Evolutionary conservation across 148 eudicot species (phyloP), one percentile per base, ranked within the genome.

Genomic region (Rhododendron ovatum): DNA sequence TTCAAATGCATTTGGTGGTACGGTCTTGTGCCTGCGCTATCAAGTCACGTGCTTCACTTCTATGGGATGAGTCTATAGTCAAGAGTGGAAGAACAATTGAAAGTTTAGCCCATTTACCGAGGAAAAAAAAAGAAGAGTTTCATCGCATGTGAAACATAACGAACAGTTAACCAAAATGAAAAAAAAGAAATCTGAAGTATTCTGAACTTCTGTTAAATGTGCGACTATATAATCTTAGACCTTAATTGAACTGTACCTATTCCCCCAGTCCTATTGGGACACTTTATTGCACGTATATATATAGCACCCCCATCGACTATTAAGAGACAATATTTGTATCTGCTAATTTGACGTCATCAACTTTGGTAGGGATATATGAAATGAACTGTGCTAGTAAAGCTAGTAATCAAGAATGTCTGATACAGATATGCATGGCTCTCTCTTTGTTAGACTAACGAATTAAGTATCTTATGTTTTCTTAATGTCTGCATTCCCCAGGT

Each of bases 401-500:
- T 17, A 63, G 39, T 41, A 43, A 65, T 80, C 24, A 51, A 78
- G 35, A 78, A 47, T 26, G 30, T 45, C 33, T 43, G 53, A 45
- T 78, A 78, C 30, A 24, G 50, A 48, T 59, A 24, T 82, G 75
- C 43, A 80, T 39, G 53, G 45, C 61, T 53, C 51, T 48, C 67
- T 50, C 67, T 71, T 69, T 84, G 43, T 4, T 74, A 33, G 45
- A 84, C 50, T 67, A 11, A 20, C 4, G 12, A 48, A 47, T 24
- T 47, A 1, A 33, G 26, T 50, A 84, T 35, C 53, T 75, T 84
- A 37, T 47, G 81, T 71, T 80, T 84, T 80, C 45, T 20, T 50
- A 80, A 43, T 75, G 43, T 80, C 80, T 71, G 79, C 30, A 39
- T 81, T 61, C 45, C 75, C 9, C 94, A 97, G 99, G 95, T 97